Percentiles rank a stretch among this genome's conserved stretches.
Evolutionary conservation across 1,284 basidiomycete species (phyloP).

Genomic region (Leccinum laetum): DNA sequence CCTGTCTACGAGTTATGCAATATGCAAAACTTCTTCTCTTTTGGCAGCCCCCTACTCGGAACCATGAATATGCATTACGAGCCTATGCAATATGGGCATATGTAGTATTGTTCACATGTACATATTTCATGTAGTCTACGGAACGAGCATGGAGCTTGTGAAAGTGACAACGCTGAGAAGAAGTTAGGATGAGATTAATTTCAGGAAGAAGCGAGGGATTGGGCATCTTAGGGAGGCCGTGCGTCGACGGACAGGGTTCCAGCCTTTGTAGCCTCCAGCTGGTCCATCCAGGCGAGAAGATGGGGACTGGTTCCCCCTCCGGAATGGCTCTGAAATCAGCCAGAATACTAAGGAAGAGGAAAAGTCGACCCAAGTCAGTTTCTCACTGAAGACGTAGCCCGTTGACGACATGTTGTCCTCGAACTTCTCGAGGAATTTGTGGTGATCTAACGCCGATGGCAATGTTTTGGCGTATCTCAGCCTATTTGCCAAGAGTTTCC

Average conservation of each 20-base stretch:
- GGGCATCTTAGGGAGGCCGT: slow-evolving; percentile 18
- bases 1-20: neutral
- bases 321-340: slow-evolving; percentile 30
- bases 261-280: slow-evolving; percentile 21
- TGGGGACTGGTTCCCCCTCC: slow-evolving; percentile 21
- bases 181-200: neutral
- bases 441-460: slow-evolving; percentile 15
- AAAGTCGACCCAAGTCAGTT: slow-evolving; percentile 34
- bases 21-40: neutral
- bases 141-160: no score
- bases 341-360: slow-evolving; percentile 28
- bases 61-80: neutral
- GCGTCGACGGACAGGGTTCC: slow-evolving; percentile 27
- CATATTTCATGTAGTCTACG: neutral
- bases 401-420: slow-evolving; percentile 19
- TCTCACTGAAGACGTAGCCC: slow-evolving; percentile 22
- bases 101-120: neutral
- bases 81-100: neutral
- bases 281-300: slow-evolving; percentile 17
- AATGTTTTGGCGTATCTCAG: slow-evolving; percentile 21
- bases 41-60: neutral
- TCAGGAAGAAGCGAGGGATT: neutral
- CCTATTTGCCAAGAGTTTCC: slow-evolving; percentile 21
- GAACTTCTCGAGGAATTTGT: slow-evolving; percentile 13
- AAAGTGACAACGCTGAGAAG: neutral